phyloP scores from a whole-genome alignment of 2,329 filamentous ascomycete species.

The Fusarium mangiferae region DNA sequence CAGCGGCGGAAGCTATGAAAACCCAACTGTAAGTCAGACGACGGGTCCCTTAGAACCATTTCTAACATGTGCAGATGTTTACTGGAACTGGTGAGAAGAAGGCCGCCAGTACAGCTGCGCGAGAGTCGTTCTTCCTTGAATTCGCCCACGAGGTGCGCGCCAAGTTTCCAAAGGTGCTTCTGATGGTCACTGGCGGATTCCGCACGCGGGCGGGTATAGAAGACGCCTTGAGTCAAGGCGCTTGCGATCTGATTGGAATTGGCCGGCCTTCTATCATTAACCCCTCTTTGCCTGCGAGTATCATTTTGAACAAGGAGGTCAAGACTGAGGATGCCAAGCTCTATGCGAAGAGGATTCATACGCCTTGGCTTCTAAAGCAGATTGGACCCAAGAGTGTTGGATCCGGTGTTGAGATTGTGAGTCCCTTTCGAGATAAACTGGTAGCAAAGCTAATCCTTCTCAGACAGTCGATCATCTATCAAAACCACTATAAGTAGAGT shows the following conservation, averaged over 20 bases:
- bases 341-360: conserved; percentile 4
- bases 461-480: too few species aligned
- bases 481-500: too few species aligned
- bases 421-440: fast-evolving
- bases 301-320: conserved; percentile 30
- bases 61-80: conserved; percentile 48
- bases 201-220: conserved; percentile 59
- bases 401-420: conserved; percentile 33
- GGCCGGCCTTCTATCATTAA: conserved; percentile 53
- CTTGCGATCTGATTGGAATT: conserved; percentile 56
- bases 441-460: background rate
- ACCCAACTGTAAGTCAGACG: conserved; percentile 54
- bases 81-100: conserved; percentile 24
- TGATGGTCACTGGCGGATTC: conserved; percentile 73
- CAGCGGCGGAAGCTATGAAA: conserved; percentile 69
- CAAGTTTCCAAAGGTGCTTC: conserved; percentile 54
- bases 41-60: background rate
- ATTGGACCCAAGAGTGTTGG: conserved; percentile 31
- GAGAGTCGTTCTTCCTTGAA: conserved; percentile 76
- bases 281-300: conserved; percentile 49
- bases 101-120: conserved; percentile 56
- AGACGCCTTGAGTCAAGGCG: conserved; percentile 49
- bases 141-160: conserved; percentile 66
- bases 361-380: conserved; percentile 30
- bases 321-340: conserved; percentile 25